Conservation (phyloP, 2,329 filamentous ascomycete species). For the Aspergillus sclerotialis region DNA sequence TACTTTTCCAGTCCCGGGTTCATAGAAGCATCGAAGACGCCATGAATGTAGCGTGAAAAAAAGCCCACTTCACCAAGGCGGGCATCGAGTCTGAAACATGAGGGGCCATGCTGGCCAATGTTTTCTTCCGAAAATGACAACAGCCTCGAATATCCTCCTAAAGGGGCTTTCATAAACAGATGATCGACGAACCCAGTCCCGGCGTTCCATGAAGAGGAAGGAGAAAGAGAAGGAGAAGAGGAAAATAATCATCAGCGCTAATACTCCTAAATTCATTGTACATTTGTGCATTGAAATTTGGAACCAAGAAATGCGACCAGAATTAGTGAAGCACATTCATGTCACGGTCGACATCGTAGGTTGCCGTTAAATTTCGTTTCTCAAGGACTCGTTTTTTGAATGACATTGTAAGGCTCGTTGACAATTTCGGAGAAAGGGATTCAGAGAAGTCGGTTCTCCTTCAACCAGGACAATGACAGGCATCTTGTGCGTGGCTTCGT, state of each 20-base stretch:
- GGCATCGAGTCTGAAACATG: slow-evolving; percentile 46
- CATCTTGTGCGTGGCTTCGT: too few species aligned
- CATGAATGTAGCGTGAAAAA: slow-evolving; percentile 47
- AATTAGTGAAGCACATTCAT: slow-evolving; percentile 66
- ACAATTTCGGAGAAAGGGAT: slow-evolving; percentile 37
- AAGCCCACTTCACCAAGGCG: slow-evolving; percentile 48
- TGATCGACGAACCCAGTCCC: slow-evolving; percentile 54
- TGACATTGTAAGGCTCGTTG: slow-evolving; percentile 43
- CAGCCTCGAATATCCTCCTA: slow-evolving; percentile 45
- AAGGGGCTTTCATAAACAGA: slow-evolving; percentile 41
- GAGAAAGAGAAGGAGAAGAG: too few species aligned
- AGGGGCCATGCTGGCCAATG: slow-evolving; percentile 27
- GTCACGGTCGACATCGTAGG: slow-evolving; percentile 24
- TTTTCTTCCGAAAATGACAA: slow-evolving; percentile 45
- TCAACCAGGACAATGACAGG: slow-evolving; percentile 42
- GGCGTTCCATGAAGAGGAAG: slow-evolving; percentile 41
- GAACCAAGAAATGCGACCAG: slow-evolving; percentile 66
- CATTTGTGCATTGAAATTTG: slow-evolving; percentile 68
- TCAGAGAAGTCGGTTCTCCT: slow-evolving; percentile 39
- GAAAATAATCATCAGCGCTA: slow-evolving; percentile 56
- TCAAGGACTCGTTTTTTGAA: slow-evolving; percentile 44
- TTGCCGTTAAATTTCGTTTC: slow-evolving; percentile 39
- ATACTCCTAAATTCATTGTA: slow-evolving; percentile 66
- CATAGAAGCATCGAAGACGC: slow-evolving; percentile 45
- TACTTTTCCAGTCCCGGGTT: slow-evolving; percentile 46